These are phyloP conservation scores for Meyerozyma carpophila DNA, from an alignment of 1,139 yeast species.

Conservation along the genomic window DNA sequence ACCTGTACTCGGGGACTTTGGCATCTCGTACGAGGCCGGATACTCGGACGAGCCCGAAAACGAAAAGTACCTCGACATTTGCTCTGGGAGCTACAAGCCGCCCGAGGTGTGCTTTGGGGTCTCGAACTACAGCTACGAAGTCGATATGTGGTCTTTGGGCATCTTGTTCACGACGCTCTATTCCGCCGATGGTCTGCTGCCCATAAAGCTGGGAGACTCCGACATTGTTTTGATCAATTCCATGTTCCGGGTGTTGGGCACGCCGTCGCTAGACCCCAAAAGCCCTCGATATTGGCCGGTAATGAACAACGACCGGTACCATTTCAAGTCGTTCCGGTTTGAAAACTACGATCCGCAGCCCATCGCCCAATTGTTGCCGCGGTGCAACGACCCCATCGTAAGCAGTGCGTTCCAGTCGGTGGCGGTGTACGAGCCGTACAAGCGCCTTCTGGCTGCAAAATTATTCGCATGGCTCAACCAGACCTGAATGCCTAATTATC, in stretches of 20 bases:
- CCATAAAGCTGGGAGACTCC: slow-evolving; percentile 35
- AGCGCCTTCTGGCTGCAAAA: slow-evolving; percentile 2
- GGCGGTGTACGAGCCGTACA: slow-evolving; percentile 19
- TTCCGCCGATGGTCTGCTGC: slow-evolving; percentile 39
- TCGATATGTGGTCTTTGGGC: slow-evolving; percentile 84
- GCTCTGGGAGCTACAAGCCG: slow-evolving; percentile 75
- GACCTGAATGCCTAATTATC: too few species aligned
- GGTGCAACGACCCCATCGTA: slow-evolving; percentile 16
- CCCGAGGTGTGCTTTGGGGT: slow-evolving; percentile 78
- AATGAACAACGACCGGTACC: slow-evolving; percentile 25
- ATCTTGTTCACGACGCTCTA: slow-evolving; percentile 59
- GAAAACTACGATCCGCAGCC: slow-evolving; percentile 8
- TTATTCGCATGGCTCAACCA: too few species aligned
- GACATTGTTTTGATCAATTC: slow-evolving; percentile 63
- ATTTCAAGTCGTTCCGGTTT: slow-evolving; percentile 28
- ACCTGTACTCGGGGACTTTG: slow-evolving; percentile 68
- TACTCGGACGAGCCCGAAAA: slow-evolving; percentile 39
- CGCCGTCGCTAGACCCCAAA: slow-evolving; percentile 36
- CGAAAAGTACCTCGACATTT: slow-evolving; percentile 61
- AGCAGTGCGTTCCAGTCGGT: slow-evolving; percentile 16
- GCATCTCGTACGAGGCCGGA: slow-evolving; percentile 51
- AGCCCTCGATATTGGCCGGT: slow-evolving; percentile 34
- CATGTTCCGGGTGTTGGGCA: slow-evolving; percentile 64
- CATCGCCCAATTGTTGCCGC: slow-evolving; percentile 19
- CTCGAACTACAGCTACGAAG: slow-evolving; percentile 50